phyloP scores from a whole-genome alignment of 495 filamentous ascomycete species.

The Evansstolkia leycettana region DNA sequence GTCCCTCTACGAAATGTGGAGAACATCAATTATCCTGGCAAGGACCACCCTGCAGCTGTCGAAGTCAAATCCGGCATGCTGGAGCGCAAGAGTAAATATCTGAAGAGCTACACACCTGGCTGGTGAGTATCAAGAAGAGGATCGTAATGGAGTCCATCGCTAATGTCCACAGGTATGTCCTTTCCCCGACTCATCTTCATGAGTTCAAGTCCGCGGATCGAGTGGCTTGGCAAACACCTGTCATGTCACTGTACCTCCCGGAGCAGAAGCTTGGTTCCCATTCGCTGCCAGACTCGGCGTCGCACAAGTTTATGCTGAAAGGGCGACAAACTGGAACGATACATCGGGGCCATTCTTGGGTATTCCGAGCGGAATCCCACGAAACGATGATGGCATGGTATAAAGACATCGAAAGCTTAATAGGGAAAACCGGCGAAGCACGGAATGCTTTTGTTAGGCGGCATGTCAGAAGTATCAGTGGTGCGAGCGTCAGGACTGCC shows the following conservation, averaged over 20 bases:
- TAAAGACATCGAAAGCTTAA: slow-evolving; percentile 78
- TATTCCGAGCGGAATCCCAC: slow-evolving; percentile 88
- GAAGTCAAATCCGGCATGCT: slow-evolving; percentile 84
- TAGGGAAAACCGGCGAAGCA: slow-evolving; percentile 79
- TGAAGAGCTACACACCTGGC: slow-evolving; percentile 95
- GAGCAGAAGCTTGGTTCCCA: slow-evolving; percentile 93
- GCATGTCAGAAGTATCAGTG: slow-evolving; percentile 64
- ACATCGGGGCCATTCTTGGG: slow-evolving; percentile 95
- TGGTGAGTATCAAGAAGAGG: no score
- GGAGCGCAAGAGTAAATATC: slow-evolving; percentile 95
- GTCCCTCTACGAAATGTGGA: slow-evolving; percentile 66
- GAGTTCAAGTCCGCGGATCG: slow-evolving; percentile 90
- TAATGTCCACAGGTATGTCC: slow-evolving; percentile 97
- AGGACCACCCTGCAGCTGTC: slow-evolving; percentile 72
- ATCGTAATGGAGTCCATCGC: no score
- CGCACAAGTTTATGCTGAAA: slow-evolving; percentile 98
- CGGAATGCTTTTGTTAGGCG: slow-evolving; percentile 73
- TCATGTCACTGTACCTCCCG: slow-evolving; percentile 92
- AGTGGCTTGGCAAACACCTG: slow-evolving; percentile 56
- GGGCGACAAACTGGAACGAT: slow-evolving; percentile 86
- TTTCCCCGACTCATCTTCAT: slow-evolving; percentile 92
- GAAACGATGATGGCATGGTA: slow-evolving; percentile 98
- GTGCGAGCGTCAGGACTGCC: slow-evolving; percentile 46
- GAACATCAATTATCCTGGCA: slow-evolving; percentile 88
- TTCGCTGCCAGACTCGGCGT: slow-evolving; percentile 69